phyloP scores from a whole-genome alignment of 2,329 filamentous ascomycete genomes.

The Microsporum ferrugineum region DNA sequence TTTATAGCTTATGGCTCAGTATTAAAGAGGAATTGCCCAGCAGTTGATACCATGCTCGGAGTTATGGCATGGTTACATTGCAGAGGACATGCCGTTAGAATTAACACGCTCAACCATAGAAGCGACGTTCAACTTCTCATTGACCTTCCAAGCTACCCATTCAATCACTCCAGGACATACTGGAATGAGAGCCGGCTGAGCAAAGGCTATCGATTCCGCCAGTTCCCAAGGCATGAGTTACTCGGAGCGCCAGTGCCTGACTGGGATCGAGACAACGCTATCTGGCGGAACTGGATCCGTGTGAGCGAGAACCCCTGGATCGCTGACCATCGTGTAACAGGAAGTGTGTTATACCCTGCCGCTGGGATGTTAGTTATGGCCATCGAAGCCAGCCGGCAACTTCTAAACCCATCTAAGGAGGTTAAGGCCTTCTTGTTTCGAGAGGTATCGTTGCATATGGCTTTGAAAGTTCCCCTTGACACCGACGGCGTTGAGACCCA shows the following conservation, averaged over 20 bases:
- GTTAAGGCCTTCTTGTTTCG: slow-evolving; percentile 10
- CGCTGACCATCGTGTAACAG: slow-evolving; percentile 19
- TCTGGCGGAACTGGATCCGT: slow-evolving; percentile 18
- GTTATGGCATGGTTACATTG: too few species aligned
- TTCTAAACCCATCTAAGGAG: too few species aligned
- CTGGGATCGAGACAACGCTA: slow-evolving; percentile 18
- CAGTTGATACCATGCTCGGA: background rate
- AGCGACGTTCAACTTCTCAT: slow-evolving; percentile 14
- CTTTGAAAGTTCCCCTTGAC: slow-evolving; percentile 22
- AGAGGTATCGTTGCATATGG: slow-evolving; percentile 21
- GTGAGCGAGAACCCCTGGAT: slow-evolving; percentile 25
- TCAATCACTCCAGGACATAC: slow-evolving; percentile 11
- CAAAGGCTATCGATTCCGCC: slow-evolving; percentile 15
- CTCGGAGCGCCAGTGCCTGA: slow-evolving; percentile 18
- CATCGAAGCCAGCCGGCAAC: slow-evolving; percentile 16
- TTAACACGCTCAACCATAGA: background rate
- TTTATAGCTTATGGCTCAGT: background rate
- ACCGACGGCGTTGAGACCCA: slow-evolving; percentile 24
- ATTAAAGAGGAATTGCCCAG: background rate
- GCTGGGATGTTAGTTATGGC: slow-evolving; percentile 11
- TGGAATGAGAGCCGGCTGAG: slow-evolving; percentile 16
- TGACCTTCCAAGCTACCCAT: slow-evolving; percentile 13
- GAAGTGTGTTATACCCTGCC: slow-evolving; percentile 10
- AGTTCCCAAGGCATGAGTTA: slow-evolving; percentile 4
- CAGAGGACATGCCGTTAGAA: background rate